These are phyloP conservation scores for Phytophthora agathidicida DNA, from an alignment of 352 stramenopile species.

Conservation along the genomic window DNA sequence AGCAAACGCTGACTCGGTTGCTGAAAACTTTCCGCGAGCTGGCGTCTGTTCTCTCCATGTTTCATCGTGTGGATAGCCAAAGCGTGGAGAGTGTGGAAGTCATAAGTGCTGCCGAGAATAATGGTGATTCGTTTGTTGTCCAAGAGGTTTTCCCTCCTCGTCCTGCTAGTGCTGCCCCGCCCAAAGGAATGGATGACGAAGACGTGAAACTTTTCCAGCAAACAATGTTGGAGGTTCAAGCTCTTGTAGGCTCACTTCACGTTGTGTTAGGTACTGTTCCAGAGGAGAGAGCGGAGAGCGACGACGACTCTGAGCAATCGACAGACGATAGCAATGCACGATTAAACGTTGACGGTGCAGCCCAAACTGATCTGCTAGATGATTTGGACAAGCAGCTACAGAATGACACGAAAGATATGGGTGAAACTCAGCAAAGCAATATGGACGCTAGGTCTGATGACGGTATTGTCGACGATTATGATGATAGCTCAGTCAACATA, in stretches of 20 bases:
- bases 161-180: not conserved
- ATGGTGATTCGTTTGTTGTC: not conserved
- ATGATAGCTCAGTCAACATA: conserved; percentile 7
- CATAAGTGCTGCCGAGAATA: not conserved
- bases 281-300: conserved; percentile 16
- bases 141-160: conserved; percentile 3
- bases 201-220: conserved; percentile 31
- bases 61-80: conserved; percentile 13
- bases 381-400: conserved; percentile 8
- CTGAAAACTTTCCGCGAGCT: conserved; percentile 37
- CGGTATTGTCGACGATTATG: not conserved
- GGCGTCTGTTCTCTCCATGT: conserved; percentile 26
- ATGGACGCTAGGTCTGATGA: not conserved
- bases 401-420: conserved; percentile 1
- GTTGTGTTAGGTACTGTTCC: conserved; percentile 29
- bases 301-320: conserved; percentile 12
- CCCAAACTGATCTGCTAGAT: conserved; percentile 5
- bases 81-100: conserved; percentile 9
- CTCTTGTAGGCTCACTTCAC: conserved; percentile 37
- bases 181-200: conserved; percentile 18
- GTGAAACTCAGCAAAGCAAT: not conserved
- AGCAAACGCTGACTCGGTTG: conserved; percentile 26
- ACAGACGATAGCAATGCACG: conserved; percentile 1
- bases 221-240: conserved; percentile 33
- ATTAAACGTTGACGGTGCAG: conserved; percentile 8